A percentile compares a stretch with the other conserved stretches of the same genome.
phyloP scores from a whole-genome alignment of 2,329 filamentous ascomycete species.

The Colletotrichum sublineola region DNA sequence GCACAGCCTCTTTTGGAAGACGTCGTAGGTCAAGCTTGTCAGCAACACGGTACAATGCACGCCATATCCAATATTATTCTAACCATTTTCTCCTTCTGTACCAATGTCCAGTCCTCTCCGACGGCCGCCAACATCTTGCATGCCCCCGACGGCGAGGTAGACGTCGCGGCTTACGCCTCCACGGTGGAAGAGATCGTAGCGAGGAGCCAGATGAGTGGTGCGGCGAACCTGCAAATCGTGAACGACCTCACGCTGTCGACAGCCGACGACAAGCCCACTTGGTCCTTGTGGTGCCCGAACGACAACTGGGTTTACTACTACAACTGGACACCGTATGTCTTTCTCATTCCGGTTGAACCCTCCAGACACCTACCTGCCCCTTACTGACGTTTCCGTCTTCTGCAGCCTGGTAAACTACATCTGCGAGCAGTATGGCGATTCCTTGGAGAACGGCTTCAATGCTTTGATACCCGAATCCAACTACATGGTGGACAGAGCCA shows the following conservation, averaged over 20 bases:
- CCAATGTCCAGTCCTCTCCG: background rate
- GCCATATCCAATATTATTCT: background rate
- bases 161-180: background rate
- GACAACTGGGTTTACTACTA: slow-evolving; percentile 29
- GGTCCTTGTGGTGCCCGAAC: slow-evolving; percentile 7
- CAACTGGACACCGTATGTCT: slow-evolving; percentile 26
- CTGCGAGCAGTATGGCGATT: background rate
- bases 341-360: background rate
- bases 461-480: slow-evolving; percentile 3
- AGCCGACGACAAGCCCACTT: background rate
- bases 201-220: background rate
- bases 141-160: background rate
- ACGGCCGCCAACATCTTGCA: background rate
- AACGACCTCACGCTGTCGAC: background rate
- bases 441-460: background rate
- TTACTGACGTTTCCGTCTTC: background rate
- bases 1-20: background rate
- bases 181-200: background rate
- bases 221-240: no score
- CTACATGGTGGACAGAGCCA: slow-evolving; percentile 12
- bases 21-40: background rate
- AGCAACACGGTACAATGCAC: background rate
- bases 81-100: background rate
- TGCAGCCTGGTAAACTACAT: slow-evolving; percentile 3
- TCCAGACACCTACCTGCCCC: background rate